Percentiles rank a stretch among this genome's conserved stretches.
phyloP scores from a whole-genome alignment of 768 basidiomycete species.

The Mrakia blollopis region DNA sequence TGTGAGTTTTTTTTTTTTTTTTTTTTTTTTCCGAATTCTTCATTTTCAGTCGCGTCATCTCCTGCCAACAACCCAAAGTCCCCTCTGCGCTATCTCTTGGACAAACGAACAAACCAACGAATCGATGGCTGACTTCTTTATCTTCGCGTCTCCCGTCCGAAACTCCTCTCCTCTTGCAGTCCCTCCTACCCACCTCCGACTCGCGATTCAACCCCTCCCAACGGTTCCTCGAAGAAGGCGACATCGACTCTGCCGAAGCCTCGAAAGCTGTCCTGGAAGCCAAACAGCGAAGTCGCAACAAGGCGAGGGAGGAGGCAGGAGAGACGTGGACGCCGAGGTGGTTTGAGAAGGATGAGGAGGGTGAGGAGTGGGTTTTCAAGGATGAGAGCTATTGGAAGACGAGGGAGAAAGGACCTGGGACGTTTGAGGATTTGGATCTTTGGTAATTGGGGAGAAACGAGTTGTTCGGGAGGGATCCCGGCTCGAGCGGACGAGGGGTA shows the following conservation, averaged over 20 bases:
- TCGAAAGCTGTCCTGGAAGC: slow-evolving; percentile 71
- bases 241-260: slow-evolving; percentile 63
- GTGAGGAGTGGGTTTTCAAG: slow-evolving; percentile 65
- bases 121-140: background rate
- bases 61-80: background rate
- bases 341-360: slow-evolving; percentile 56
- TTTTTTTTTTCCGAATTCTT: background rate
- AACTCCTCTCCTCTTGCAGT: slow-evolving; percentile 37
- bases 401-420: background rate
- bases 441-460: background rate
- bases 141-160: background rate
- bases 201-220: slow-evolving; percentile 78
- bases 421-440: slow-evolving; percentile 23
- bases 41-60: background rate
- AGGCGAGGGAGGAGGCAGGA: slow-evolving; percentile 53
- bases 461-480: background rate
- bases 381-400: background rate
- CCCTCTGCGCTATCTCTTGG: background rate
- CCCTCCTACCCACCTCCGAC: slow-evolving; percentile 69
- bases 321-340: slow-evolving; percentile 54
- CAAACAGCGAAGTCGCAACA: slow-evolving; percentile 67
- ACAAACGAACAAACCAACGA: no score
- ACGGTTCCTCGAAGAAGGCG: slow-evolving; percentile 71
- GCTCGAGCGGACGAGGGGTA: background rate
- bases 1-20: background rate